Evolutionary conservation across 805 yeast species (phyloP).

Genomic region (Candida orba): DNA sequence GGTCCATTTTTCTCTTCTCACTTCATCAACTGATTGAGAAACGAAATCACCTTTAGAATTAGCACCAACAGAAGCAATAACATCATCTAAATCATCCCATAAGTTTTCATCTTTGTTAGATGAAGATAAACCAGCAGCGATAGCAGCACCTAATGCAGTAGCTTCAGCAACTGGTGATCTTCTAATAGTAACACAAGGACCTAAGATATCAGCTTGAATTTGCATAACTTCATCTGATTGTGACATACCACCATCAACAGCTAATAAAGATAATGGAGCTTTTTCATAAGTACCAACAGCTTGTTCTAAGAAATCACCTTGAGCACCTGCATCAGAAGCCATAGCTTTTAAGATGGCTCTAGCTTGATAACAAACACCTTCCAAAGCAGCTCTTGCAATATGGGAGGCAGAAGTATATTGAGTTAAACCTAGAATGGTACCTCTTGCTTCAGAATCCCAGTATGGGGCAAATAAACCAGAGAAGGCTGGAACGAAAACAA

Average conservation of each 20-base stretch:
- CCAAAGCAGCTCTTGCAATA: slow-evolving; percentile 89
- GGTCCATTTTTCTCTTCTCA: slow-evolving; percentile 58
- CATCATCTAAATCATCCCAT: slow-evolving; percentile 74
- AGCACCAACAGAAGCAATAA: slow-evolving; percentile 35
- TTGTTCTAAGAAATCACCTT: slow-evolving; percentile 47
- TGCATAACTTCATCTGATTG: slow-evolving; percentile 87
- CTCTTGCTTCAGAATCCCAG: slow-evolving; percentile 91
- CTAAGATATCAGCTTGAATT: slow-evolving; percentile 87
- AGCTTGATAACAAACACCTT: slow-evolving; percentile 92
- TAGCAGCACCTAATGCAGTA: slow-evolving; percentile 94
- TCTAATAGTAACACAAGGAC: slow-evolving; percentile 75
- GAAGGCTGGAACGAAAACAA: slow-evolving; percentile 90
- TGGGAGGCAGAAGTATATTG: slow-evolving; percentile 90
- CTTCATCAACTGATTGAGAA: slow-evolving; percentile 43
- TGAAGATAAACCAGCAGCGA: slow-evolving; percentile 77
- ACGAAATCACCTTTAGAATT: slow-evolving; percentile 27
- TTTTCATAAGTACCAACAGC: slow-evolving; percentile 34
- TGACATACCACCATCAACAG: slow-evolving; percentile 96
- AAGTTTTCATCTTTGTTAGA: slow-evolving; percentile 47
- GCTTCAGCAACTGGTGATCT: slow-evolving; percentile 83
- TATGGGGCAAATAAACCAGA: slow-evolving; percentile 93
- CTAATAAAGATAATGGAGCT: slow-evolving; percentile 46
- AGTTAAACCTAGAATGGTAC: slow-evolving; percentile 88
- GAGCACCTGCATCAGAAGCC: slow-evolving; percentile 73
- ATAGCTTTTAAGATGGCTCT: slow-evolving; percentile 85